Base-by-base conservation (phyloP, 768 basidiomycete species). In the Trametes maxima region DNA sequence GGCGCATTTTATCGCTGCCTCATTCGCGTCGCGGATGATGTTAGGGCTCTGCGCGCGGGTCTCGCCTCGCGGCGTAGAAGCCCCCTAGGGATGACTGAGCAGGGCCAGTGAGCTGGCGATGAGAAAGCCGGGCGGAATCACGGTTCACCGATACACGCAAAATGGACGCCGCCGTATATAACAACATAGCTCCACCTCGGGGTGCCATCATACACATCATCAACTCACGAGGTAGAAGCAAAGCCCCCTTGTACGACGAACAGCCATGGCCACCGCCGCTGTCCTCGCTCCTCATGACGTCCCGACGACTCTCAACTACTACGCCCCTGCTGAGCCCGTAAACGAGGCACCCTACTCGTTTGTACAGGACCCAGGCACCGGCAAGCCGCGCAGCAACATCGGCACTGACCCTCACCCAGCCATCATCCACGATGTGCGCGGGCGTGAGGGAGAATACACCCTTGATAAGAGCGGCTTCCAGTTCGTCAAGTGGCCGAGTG, bases 391-490 rank as follows among this genome's bases (percentile, higher is more conserved):
- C 57, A 42, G 54, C 33, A 77, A 77, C 57, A n/a, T 76, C 12
- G 65, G 66, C 14, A 16, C 45, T 13, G 68, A 69, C 28, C 49
- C 63, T 10, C 43, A 67, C 39, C 33, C 54, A 10, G 49, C 55
- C 1, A 28, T 63, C 39, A 57, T 72, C 11, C 67, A 69, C 46
- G 69, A 71, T 42, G 62, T 67, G 24, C 69, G 70, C n/a, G 72
- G 65, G 1, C 50, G 61, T 47, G 66, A 70, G 45, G 59, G 69
- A 35, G 64, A 67, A 6, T 68, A 73, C 49, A 56, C 65, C 3
- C 68, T 78, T 49, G 78, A 80, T 51, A 66, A 68, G 54, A 74
- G 74, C 24, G 80, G 80, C 13, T 82, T 82, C 70, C 73, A 75
- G 62, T 76, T 76, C 62, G 55, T 75, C 22, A 69, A 72, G 19